Base-by-base conservation (phyloP, 139 green algal species). In the Mychonastes homosphaera region DNA sequence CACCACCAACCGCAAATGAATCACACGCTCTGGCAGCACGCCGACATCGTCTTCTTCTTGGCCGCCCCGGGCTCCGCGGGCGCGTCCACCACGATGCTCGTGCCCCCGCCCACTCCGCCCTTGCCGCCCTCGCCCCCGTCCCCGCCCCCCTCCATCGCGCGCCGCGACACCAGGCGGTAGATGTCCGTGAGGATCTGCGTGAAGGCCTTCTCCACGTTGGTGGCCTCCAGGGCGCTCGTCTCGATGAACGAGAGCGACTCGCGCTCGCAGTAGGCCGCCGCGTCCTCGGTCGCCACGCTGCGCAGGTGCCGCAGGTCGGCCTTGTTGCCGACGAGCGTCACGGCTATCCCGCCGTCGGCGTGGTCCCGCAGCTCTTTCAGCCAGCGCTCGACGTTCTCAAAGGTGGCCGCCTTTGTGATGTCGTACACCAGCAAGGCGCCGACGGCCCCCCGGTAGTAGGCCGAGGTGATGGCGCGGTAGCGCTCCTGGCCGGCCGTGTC, bases 281-380 rank as follows among this genome's bases (percentile, higher is more conserved):
- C 87, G 32, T 96, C 87, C 56, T 98, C 89, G 18, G 87, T 95
- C 28, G 83, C 67, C 34, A 99, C 92, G 9, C 72, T 81, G 27
- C 92, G 75, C 60, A 98, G 61, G 72, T 98, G 92, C 58, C 86
- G 77, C 76, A 99, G 62, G 61, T 99, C 92, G 56, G 77, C 88
- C 82, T 99, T 99, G 80, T 99, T 99, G 38, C 92, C 92, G 24
- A 97, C 89, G 21, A 98, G 79, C 88, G 96, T 97, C 65, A 98
- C 95, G 16, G 97, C 92, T 4, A 97, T 99, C 76, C 97, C 98
- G 62, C 71, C 68, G 72, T 99, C 92, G 15, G 92, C 92, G 72
- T 99, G 92, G 67, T 99, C 92, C 6, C 92, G 74, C 40, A 97
- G 75, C 75, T 98, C 92, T 74, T 97, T 97, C 21, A 99, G 70